These are phyloP conservation scores for Bipolaris zeicola DNA, from an alignment of 2,329 filamentous ascomycete species.

Conservation along the genomic window DNA sequence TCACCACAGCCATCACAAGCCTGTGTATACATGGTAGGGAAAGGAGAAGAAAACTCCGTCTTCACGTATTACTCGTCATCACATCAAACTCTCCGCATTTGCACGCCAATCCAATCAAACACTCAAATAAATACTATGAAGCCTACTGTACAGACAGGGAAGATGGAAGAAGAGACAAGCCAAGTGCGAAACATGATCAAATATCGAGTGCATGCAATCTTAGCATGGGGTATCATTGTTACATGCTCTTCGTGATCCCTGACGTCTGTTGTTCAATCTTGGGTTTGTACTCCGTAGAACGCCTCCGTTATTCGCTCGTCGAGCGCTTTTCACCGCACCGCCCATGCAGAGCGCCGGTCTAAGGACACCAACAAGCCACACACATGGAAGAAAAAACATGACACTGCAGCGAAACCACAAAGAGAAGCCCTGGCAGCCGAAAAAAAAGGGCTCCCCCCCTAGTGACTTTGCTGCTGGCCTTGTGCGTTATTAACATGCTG, in stretches of 20 bases:
- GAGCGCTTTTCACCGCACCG: conserved; percentile 1
- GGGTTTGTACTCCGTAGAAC: conserved; percentile 18
- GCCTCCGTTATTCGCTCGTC: conserved; percentile 3
- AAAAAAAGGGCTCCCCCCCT: neutral
- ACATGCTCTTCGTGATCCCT: conserved; percentile 17
- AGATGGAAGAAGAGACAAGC: conserved; percentile 2
- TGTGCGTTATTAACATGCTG: conserved; percentile 39
- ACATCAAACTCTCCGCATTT: neutral
- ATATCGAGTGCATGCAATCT: conserved; percentile 13
- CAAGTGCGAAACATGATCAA: conserved; percentile 8
- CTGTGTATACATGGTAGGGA: no score
- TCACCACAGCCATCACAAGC: neutral
- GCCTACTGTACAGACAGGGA: conserved; percentile 9
- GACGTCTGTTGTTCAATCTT: conserved; percentile 19
- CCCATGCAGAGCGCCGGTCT: neutral
- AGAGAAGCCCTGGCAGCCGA: neutral
- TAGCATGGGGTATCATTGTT: conserved; percentile 21
- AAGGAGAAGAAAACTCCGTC: neutral
- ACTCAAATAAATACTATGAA: conserved; percentile 1
- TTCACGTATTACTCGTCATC: neutral
- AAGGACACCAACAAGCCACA: neutral
- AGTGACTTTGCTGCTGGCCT: conserved; percentile 22
- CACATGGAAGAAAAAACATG: neutral
- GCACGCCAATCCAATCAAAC: conserved; percentile 1
- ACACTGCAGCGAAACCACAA: neutral